phyloP scores from a whole-genome alignment of 352 stramenopile genomes.

The Globisporangium abappressorium region DNA sequence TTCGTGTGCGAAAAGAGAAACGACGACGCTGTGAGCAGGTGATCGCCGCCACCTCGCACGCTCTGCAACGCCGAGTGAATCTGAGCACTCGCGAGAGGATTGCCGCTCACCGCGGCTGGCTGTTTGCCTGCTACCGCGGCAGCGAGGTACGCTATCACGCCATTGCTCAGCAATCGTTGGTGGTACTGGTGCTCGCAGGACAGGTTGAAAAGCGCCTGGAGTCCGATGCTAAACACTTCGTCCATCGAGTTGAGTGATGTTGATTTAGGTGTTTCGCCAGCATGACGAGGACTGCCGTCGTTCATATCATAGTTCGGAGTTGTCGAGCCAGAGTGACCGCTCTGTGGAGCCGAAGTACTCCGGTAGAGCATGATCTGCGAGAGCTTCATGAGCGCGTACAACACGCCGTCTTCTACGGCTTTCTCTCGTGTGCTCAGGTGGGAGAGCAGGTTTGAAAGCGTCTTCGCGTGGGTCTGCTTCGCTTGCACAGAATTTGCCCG shows the following conservation, averaged over 20 bases:
- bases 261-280: background rate
- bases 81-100: background rate
- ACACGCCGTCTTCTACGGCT: constrained; percentile 66
- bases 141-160: constrained; percentile 66
- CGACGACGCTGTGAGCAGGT: constrained; percentile 15
- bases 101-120: background rate
- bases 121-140: constrained; percentile 40
- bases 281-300: background rate
- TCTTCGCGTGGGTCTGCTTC: constrained; percentile 83
- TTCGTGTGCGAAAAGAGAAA: constrained; percentile 14
- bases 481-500: constrained; percentile 75
- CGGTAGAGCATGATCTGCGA: constrained; percentile 50
- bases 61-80: constrained; percentile 1
- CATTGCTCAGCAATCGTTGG: constrained; percentile 64
- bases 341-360: constrained; percentile 9
- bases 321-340: constrained; percentile 1
- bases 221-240: constrained; percentile 65
- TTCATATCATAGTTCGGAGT: background rate
- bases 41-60: background rate
- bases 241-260: constrained; percentile 24
- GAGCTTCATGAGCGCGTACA: constrained; percentile 81
- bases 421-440: constrained; percentile 49
- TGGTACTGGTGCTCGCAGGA: constrained; percentile 71
- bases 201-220: constrained; percentile 77
- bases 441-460: constrained; percentile 71